Base-by-base conservation (phyloP, 75 land plant genomes). In the Adiantum capillusveneris region DNA sequence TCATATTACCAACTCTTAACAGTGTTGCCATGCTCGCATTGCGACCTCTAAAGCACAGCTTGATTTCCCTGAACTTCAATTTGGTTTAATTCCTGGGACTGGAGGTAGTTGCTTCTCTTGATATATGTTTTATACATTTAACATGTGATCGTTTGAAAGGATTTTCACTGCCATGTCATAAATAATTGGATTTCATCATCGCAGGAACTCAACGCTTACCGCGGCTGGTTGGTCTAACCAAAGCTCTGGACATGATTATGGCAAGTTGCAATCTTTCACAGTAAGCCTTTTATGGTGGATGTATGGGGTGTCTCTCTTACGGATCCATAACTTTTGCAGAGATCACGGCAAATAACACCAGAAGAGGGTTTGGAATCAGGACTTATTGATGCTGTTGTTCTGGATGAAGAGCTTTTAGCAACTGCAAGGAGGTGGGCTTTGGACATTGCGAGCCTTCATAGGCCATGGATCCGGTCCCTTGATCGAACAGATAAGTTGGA, bases 171-270 rank as follows among this genome's bases (percentile, higher is more conserved):
- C 30, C 26, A 29, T 48, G 21, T 70, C 12, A n/a, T n/a, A n/a
- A n/a, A n/a, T n/a, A n/a, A n/a, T n/a, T n/a, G n/a, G n/a, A n/a
- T n/a, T n/a, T n/a, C n/a, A n/a, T n/a, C n/a, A n/a, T 51, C 51
- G 34, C 61, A 94, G 98, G 98, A 0, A 94, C 98, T 17, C 98
- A 94, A 51, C 85, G 96, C 16, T 84, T 94, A 64, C 98, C 98
- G 56, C 81, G 98, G 53, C 81, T 90, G 48, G 79, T 94, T 0
- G 98, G 98, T 6, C 31, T 94, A 13, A 20, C 82, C 56, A 90
- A 90, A 58, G 98, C 92, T 36, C 56, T 88, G 63, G 92, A 94
- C 56, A 86, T 94, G 80, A 79, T 94, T 92, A 49, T 86, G 80
- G 98, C 90, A 75, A 67, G 78, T 62, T 18, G 18, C 42, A 20